phyloP scores from a whole-genome alignment of 2,329 filamentous ascomycete genomes.

The Xylaria sp. region DNA sequence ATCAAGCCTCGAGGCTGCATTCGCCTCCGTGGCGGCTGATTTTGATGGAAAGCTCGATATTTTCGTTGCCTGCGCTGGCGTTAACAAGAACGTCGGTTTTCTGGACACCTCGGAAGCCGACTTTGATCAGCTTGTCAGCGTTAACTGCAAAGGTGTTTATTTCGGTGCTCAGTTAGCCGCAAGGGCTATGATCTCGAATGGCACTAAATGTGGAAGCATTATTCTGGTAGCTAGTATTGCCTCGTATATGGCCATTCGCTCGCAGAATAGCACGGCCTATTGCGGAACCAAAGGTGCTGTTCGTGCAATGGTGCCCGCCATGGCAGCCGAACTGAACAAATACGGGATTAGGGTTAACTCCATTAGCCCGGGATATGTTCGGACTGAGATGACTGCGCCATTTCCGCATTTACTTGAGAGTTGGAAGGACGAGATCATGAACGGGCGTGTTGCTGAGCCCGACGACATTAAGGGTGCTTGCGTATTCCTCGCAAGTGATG shows the following conservation, averaged over 20 bases:
- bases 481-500: constrained; percentile 61
- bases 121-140: constrained; percentile 54
- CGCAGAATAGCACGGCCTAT: constrained; percentile 60
- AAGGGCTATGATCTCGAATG: constrained; percentile 62
- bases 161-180: constrained; percentile 61
- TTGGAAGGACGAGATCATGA: constrained; percentile 63
- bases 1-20: constrained; percentile 47
- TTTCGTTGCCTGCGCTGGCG: constrained; percentile 54
- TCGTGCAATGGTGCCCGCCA: constrained; percentile 58
- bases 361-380: constrained; percentile 56
- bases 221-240: constrained; percentile 66
- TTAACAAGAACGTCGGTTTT: constrained; percentile 58
- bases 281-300: constrained; percentile 61
- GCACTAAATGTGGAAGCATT: constrained; percentile 63
- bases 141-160: constrained; percentile 59
- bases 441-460: constrained; percentile 58
- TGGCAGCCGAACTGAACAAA: constrained; percentile 56
- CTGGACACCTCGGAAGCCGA: constrained; percentile 57
- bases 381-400: constrained; percentile 51
- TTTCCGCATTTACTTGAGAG: constrained; percentile 60
- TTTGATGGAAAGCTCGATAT: constrained; percentile 35
- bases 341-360: constrained; percentile 57
- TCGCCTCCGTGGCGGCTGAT: constrained; percentile 41
- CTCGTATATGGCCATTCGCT: constrained; percentile 61
- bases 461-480: constrained; percentile 62